Evolutionary conservation across 148 eudicot species (phyloP).

Genomic region (Rhododendron ovatum): DNA sequence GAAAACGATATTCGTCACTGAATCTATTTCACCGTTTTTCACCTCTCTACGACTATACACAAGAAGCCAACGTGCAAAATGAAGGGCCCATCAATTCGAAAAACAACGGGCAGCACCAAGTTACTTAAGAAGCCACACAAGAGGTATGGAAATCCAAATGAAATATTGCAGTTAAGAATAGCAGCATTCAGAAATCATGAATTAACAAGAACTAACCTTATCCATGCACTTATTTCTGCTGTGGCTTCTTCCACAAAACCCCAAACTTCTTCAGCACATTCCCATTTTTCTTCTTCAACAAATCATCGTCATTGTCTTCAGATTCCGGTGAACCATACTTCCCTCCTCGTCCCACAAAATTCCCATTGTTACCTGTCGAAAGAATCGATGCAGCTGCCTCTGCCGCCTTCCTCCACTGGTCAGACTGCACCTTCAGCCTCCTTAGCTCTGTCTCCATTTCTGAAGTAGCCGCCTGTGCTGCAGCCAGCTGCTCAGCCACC

Average conservation of each 20-base stretch:
- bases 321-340: constrained; percentile 40
- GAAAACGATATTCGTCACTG: neutral
- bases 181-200: neutral
- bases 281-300: constrained; percentile 74
- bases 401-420: constrained; percentile 96
- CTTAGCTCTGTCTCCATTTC: constrained; percentile 86
- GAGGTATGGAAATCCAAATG: neutral
- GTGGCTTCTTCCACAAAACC: constrained; percentile 84
- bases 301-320: constrained; percentile 64
- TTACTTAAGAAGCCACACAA: neutral
- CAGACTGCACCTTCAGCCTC: constrained; percentile 72
- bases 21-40: neutral
- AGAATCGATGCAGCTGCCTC: constrained; percentile 92
- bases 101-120: neutral
- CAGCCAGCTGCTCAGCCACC: constrained; percentile 62
- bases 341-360: constrained; percentile 62
- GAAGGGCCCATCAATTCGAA: neutral
- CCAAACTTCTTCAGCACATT: constrained; percentile 76
- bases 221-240: constrained; percentile 41
- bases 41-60: neutral
- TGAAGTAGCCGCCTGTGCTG: constrained; percentile 45
- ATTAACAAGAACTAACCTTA: constrained; percentile 5
- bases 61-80: neutral
- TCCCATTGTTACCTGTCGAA: constrained; percentile 54
- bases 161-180: neutral